Conservation (phyloP, 306 rosid genomes). For the Vigna mungo region DNA sequence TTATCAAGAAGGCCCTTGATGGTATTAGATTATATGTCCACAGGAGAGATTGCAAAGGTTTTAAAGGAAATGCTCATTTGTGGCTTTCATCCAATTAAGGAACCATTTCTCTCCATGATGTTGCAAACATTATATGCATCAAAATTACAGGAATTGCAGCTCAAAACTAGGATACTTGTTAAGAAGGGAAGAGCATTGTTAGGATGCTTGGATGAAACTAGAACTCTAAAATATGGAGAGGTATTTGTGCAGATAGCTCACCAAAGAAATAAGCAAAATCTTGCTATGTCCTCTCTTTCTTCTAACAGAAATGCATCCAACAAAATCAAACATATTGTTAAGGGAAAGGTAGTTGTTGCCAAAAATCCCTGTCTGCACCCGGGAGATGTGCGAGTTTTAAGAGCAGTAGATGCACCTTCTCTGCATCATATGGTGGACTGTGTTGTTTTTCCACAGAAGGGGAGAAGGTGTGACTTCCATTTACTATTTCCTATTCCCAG, state of each 20-base stretch:
- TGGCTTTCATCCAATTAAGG: conserved; percentile 60
- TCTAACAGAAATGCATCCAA: conserved; percentile 22
- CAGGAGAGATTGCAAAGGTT: conserved; percentile 67
- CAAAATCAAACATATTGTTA: conserved; percentile 35
- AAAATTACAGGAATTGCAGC: conserved; percentile 70
- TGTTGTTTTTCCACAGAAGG: conserved; percentile 86
- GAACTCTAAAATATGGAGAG: conserved; percentile 75
- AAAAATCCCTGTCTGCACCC: conserved; percentile 76
- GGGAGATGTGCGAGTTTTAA: conserved; percentile 63
- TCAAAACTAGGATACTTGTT: conserved; percentile 69
- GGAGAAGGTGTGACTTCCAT: conserved; percentile 54
- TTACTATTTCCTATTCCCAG: background rate
- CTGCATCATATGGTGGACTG: conserved; percentile 84
- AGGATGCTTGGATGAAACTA: conserved; percentile 91
- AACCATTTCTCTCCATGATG: conserved; percentile 87
- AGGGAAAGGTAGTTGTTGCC: conserved; percentile 58
- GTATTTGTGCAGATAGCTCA: conserved; percentile 61
- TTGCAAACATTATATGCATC: conserved; percentile 73
- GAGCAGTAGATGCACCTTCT: conserved; percentile 68
- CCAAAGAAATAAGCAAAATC: conserved; percentile 13
- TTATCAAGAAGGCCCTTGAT: conserved; percentile 61
- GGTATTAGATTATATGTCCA: conserved; percentile 76
- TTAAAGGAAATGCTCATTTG: conserved; percentile 62
- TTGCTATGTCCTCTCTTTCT: conserved; percentile 11
- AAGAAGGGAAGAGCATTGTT: conserved; percentile 81